Base-by-base conservation (phyloP, 2,329 filamentous ascomycete genomes). In the Aspergillus neotritici region DNA sequence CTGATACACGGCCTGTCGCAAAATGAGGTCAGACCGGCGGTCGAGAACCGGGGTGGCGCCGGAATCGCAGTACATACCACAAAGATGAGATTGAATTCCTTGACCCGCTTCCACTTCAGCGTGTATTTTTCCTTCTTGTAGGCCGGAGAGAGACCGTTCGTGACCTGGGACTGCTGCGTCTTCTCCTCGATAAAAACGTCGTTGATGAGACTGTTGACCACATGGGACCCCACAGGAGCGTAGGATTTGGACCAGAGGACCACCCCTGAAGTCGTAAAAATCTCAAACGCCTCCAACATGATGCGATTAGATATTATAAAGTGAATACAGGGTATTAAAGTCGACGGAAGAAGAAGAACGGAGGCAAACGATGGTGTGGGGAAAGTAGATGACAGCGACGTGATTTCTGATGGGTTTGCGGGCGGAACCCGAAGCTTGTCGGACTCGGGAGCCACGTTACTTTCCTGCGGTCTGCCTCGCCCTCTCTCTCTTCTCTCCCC, bases 181-280 rank as follows among this genome's bases (percentile, higher is more conserved):
- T 87, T 90, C 73, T 96, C 91, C 70, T 98, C 93, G 62, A 98
- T 96, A 65, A 98, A 96, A 62, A 96, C 87, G 68, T 97, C 89
- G 65, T 84, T 83, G 69, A 98, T 96, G 67, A 98, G 84, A 73
- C 81, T 86, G 74, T 98, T 96, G 74, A 98, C 83, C 52, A 96
- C 76, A 56, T 85, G 82, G 34, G 86, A 79, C 63, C 82, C 89
- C 62, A 94, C 82, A 2, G 84, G 78, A 42, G 84, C 82, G 65
- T 91, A 95, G 17, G 82, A 84, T 64, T 86, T 84, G 49, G 91
- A 96, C 93, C 93, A 98, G 43, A 98, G 80, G 45, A 98, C 93
- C 50, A 98, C 90, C 44, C 93, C 93, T 3, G 90, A 94, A 31
- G 91, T 94, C 48, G 91, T 96, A 49, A 98, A 70, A 54, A 98